Evolutionary conservation across 2,329 filamentous ascomycete genomes (phyloP).

Genomic region (Colletotrichum tabaci): DNA sequence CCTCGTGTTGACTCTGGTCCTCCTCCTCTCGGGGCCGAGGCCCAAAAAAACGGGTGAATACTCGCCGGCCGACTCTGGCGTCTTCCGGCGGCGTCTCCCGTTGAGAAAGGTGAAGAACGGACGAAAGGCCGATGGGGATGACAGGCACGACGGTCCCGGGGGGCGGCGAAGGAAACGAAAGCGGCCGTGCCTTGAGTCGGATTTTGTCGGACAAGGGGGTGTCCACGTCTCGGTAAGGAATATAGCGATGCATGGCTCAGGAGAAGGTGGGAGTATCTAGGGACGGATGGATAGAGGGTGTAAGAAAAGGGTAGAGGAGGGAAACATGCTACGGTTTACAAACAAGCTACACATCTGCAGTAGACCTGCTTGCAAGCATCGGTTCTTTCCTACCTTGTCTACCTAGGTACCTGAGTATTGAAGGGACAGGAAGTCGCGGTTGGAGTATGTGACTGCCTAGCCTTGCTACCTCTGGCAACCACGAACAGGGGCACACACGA

Average conservation of each 20-base stretch:
- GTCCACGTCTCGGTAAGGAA: slow-evolving; percentile 58
- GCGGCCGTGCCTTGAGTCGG: slow-evolving; percentile 20
- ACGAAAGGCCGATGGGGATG: slow-evolving; percentile 50
- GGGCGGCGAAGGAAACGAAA: not conserved
- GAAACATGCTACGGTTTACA: no score
- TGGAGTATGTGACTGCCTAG: not conserved
- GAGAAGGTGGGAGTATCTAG: not conserved
- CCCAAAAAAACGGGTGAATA: slow-evolving; percentile 65
- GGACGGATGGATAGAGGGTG: slow-evolving; percentile 1
- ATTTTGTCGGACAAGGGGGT: slow-evolving; percentile 60
- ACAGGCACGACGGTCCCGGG: not conserved
- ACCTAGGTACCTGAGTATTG: not conserved
- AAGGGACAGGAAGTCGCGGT: not conserved
- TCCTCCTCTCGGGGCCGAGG: slow-evolving; percentile 64
- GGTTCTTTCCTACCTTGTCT: not conserved
- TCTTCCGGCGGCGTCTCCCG: slow-evolving; percentile 43
- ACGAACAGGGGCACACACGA: no score
- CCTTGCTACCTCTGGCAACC: not conserved
- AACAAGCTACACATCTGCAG: no score
- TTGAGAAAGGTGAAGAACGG: slow-evolving; percentile 46
- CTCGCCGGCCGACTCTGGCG: slow-evolving; percentile 80
- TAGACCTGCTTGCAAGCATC: no score
- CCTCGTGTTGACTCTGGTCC: slow-evolving; percentile 78
- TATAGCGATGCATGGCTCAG: slow-evolving; percentile 61
- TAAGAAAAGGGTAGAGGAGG: not conserved